Conservation (phyloP, 352 stramenopile species). For the Pythium grandisporangium region DNA sequence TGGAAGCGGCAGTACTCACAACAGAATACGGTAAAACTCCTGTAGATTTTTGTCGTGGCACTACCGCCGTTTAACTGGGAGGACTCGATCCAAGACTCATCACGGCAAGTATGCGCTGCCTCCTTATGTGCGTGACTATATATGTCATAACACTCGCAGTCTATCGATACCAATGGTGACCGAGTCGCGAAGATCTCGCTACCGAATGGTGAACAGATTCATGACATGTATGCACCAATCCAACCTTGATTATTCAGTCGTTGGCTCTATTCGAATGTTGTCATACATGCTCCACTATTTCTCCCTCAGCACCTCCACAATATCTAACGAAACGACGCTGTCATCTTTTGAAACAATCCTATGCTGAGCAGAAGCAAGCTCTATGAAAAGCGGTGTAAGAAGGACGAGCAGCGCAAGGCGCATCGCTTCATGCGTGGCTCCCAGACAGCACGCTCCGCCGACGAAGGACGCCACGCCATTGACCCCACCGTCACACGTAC, state of each 20-base stretch:
- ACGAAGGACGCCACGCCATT: constrained; percentile 27
- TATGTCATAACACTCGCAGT: too few species aligned
- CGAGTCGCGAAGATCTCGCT: constrained; percentile 31
- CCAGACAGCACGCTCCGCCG: constrained; percentile 13
- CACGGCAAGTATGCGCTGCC: too few species aligned
- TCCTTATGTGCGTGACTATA: too few species aligned
- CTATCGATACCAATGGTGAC: constrained; percentile 3
- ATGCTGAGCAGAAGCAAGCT: constrained; percentile 68
- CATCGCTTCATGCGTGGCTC: constrained; percentile 37
- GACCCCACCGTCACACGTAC: constrained; percentile 28
- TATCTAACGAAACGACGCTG: too few species aligned
- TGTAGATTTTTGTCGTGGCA: neutral
- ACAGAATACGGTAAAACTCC: constrained; percentile 7
- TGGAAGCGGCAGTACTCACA: constrained; percentile 52
- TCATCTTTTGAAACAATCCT: too few species aligned
- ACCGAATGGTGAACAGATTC: constrained; percentile 59
- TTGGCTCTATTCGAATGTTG: neutral
- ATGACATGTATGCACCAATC: constrained; percentile 40
- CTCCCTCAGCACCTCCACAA: too few species aligned
- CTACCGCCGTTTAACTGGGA: too few species aligned
- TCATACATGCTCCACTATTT: too few species aligned
- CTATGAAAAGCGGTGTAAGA: constrained; percentile 50
- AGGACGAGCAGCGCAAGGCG: constrained; percentile 50
- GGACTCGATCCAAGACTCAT: too few species aligned
- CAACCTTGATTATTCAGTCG: neutral